Conservation (phyloP, 2,329 filamentous ascomycete genomes). For the Diaporthe humulicola region DNA sequence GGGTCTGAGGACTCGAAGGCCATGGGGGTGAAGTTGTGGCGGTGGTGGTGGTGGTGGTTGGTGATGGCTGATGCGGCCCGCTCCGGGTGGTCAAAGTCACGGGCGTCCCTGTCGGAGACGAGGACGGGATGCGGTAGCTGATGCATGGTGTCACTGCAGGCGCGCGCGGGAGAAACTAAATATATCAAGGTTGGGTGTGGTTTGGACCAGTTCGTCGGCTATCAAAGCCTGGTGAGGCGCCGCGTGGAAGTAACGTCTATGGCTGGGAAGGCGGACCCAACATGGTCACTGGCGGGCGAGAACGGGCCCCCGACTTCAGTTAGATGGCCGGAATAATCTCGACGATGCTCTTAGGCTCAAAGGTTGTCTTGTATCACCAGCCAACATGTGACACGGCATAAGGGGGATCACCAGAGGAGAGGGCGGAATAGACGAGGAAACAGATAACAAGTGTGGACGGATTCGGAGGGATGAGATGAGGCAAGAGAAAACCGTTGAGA, state of each 20-base stretch:
- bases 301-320: neutral
- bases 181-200: neutral
- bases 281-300: constrained; percentile 1
- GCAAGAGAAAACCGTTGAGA: constrained; percentile 28
- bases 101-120: neutral
- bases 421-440: neutral
- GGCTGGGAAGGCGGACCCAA: neutral
- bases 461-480: neutral
- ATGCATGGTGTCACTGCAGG: constrained; percentile 21
- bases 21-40: constrained; percentile 26
- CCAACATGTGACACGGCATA: constrained; percentile 15
- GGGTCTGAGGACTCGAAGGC: constrained; percentile 18
- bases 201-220: neutral
- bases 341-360: neutral
- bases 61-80: neutral
- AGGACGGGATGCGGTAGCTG: neutral
- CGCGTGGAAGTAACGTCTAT: neutral
- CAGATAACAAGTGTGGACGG: constrained; percentile 1
- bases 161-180: neutral
- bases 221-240: constrained; percentile 3
- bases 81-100: neutral
- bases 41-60: constrained; percentile 7
- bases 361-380: neutral
- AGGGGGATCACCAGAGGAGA: neutral
- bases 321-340: constrained; percentile 18